These are phyloP conservation scores for Salvia rosmarinus DNA, from an alignment of 257 asterid species.

Conservation along the genomic window DNA sequence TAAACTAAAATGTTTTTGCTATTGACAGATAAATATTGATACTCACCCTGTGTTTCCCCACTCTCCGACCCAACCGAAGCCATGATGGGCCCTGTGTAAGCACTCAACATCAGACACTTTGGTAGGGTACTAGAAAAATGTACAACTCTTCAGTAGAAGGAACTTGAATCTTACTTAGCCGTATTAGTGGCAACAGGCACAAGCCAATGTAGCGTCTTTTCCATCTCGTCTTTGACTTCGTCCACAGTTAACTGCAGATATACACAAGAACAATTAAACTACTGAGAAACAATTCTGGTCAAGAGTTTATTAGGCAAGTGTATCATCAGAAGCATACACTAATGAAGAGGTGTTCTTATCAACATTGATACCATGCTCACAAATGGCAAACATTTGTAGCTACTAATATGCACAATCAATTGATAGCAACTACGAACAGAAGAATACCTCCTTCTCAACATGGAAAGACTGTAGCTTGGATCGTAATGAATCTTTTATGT, in stretches of 20 bases:
- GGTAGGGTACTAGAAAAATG: neutral
- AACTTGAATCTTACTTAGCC: constrained; percentile 57
- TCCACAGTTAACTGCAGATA: constrained; percentile 52
- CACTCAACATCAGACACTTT: constrained; percentile 12
- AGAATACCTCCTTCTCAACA: constrained; percentile 63
- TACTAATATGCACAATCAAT: neutral
- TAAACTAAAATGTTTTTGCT: neutral
- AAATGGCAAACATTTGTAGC: neutral
- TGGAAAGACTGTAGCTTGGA: constrained; percentile 61
- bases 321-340: neutral
- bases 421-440: constrained; percentile 11
- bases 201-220: constrained; percentile 76
- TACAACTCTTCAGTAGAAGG: neutral
- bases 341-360: neutral
- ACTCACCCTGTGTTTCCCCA: constrained; percentile 85
- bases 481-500: constrained; percentile 57
- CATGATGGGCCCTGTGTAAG: constrained; percentile 71
- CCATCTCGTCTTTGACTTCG: constrained; percentile 80
- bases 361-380: neutral
- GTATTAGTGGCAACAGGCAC: constrained; percentile 74
- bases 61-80: constrained; percentile 96
- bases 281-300: neutral
- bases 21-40: neutral
- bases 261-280: neutral
- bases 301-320: constrained; percentile 1